Conservation (phyloP, 2,329 filamentous ascomycete species). For the Aspergillus hortae region DNA sequence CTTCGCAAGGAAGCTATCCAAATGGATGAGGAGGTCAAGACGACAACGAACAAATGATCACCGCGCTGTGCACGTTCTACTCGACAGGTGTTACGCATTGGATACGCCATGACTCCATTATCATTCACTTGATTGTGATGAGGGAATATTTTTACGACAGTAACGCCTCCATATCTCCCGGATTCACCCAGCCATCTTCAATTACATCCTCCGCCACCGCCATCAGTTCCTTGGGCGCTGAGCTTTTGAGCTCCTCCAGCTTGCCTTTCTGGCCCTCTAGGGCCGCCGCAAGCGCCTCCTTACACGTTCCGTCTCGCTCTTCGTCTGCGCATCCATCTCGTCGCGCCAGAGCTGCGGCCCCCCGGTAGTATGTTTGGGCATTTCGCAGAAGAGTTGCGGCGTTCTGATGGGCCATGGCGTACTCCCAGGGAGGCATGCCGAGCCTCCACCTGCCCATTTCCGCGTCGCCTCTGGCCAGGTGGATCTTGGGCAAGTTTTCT, state of each 20-base stretch:
- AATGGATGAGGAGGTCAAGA: conserved; percentile 42
- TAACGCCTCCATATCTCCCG: conserved; percentile 30
- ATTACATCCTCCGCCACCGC: conserved; percentile 49
- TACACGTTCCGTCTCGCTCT: conserved; percentile 43
- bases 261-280: conserved; percentile 39
- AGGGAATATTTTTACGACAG: conserved; percentile 23
- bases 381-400: conserved; percentile 50
- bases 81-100: background rate
- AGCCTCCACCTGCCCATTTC: conserved; percentile 55
- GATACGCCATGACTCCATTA: background rate
- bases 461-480: conserved; percentile 53
- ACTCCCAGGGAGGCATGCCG: conserved; percentile 43
- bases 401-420: conserved; percentile 43
- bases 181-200: conserved; percentile 49
- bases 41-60: conserved; percentile 24
- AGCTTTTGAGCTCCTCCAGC: conserved; percentile 35
- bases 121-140: background rate
- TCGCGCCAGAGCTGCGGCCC: conserved; percentile 43
- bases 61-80: background rate
- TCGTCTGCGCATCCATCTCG: conserved; percentile 42
- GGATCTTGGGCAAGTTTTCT: conserved; percentile 51
- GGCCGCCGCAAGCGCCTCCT: conserved; percentile 48
- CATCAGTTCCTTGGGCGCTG: conserved; percentile 36
- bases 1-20: conserved; percentile 41
- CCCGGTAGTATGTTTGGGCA: conserved; percentile 56